phyloP scores from a whole-genome alignment of 108 stramenopile genomes.

The Seminavis robusta region DNA sequence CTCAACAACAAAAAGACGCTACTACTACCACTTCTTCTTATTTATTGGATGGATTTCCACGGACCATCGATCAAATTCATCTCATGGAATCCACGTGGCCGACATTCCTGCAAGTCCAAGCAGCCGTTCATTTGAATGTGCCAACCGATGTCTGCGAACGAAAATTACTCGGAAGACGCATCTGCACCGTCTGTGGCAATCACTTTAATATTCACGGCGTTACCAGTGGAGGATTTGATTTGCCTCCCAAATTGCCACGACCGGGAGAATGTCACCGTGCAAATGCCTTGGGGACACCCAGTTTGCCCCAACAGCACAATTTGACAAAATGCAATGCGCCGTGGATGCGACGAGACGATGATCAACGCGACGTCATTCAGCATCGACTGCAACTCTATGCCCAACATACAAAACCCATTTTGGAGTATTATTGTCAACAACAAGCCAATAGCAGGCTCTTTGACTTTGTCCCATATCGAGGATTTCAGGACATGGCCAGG shows the following conservation, averaged over 20 bases:
- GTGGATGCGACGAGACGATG: slow-evolving; percentile 67
- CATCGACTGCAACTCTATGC: slow-evolving; percentile 54
- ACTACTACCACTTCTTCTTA: slow-evolving; percentile 4
- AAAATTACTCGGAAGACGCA: slow-evolving; percentile 71
- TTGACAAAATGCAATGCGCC: neutral
- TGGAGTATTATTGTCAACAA: slow-evolving; percentile 42
- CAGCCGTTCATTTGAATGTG: slow-evolving; percentile 63
- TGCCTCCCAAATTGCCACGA: slow-evolving; percentile 74
- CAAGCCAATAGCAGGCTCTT: too few relatives aligned
- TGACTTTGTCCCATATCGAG: too few relatives aligned
- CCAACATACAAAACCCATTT: slow-evolving; percentile 54
- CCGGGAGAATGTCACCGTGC: neutral
- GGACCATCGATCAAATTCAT: slow-evolving; percentile 50
- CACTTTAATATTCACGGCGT: slow-evolving; percentile 67
- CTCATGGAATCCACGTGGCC: slow-evolving; percentile 57
- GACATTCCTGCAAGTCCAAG: slow-evolving; percentile 14
- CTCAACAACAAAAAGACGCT: slow-evolving; percentile 1
- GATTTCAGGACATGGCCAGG: too few relatives aligned
- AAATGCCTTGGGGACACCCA: neutral
- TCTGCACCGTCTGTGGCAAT: slow-evolving; percentile 49
- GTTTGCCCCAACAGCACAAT: neutral
- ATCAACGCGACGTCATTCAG: slow-evolving; percentile 44
- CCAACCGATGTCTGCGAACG: slow-evolving; percentile 67
- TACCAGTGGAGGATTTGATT: slow-evolving; percentile 40
- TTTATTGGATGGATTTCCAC: slow-evolving; percentile 81